These are phyloP conservation scores for Clitopilus passeckerianus DNA, from an alignment of 768 basidiomycete genomes.

Conservation along the genomic window DNA sequence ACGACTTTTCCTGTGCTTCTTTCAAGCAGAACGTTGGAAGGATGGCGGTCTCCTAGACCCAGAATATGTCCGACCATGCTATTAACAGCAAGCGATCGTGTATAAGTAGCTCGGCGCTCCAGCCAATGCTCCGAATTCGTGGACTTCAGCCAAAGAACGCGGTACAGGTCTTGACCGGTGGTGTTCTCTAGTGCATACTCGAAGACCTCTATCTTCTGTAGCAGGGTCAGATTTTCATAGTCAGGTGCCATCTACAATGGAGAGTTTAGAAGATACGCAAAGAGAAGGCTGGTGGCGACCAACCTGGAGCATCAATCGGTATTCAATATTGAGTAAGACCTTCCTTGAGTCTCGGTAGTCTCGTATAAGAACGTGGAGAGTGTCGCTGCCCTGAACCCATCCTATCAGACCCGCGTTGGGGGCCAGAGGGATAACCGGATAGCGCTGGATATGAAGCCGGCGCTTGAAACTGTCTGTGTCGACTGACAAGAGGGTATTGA, in stretches of 20 bases:
- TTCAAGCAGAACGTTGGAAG: slow-evolving; percentile 90
- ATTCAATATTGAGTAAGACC: slow-evolving; percentile 95
- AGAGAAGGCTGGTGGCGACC: slow-evolving; percentile 8
- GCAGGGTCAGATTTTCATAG: slow-evolving; percentile 88
- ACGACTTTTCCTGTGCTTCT: slow-evolving; percentile 91
- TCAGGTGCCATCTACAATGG: slow-evolving; percentile 90
- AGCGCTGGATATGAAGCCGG: slow-evolving; percentile 90
- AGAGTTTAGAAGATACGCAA: background rate
- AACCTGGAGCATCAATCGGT: slow-evolving; percentile 97
- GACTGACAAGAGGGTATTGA: slow-evolving; percentile 89
- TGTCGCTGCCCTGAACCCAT: slow-evolving; percentile 95
- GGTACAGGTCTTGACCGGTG: slow-evolving; percentile 95
- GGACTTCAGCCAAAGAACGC: slow-evolving; percentile 96
- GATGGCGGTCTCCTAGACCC: slow-evolving; percentile 96
- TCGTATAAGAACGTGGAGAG: slow-evolving; percentile 91
- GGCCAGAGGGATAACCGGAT: slow-evolving; percentile 89
- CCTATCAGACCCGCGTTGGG: slow-evolving; percentile 93
- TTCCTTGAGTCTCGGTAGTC: slow-evolving; percentile 96
- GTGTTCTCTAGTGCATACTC: slow-evolving; percentile 98
- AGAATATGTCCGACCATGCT: slow-evolving; percentile 99
- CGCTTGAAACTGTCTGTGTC: slow-evolving; percentile 96
- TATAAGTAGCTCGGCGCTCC: slow-evolving; percentile 93
- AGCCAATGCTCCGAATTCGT: slow-evolving; percentile 96
- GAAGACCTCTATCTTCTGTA: slow-evolving; percentile 99
- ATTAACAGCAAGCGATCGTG: slow-evolving; percentile 91